Evolutionary conservation across 2,329 filamentous ascomycete genomes (phyloP), one percentile per base, ranked within the genome.

Genomic region (Colletotrichum chrysophilum): DNA sequence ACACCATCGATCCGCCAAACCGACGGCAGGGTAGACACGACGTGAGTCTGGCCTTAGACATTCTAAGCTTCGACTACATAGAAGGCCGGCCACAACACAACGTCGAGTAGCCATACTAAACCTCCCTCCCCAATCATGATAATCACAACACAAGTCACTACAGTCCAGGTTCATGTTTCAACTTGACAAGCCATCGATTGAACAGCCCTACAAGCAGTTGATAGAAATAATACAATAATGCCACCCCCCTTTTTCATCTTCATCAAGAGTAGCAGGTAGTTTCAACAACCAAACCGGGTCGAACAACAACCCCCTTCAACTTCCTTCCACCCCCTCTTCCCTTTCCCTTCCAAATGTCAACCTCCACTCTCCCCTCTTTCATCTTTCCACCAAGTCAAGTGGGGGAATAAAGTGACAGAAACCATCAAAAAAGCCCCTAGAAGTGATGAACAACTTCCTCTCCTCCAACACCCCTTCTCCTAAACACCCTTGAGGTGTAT

Each of bases 161-260:
- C 7, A 28, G 26, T 30, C 24, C 43, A 55, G 7, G 8, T 13
- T 0, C 6, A 60, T 61, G 56, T 70, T 72, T 43, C 55, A 66
- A 72, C 73, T 72, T 58, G 32, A 64, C 56, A 72, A 64, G 73
- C 73, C 62, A 43, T 75, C 24, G 43, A 72, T 75, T 72, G 30
- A 72, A 72, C 38, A 72, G 73, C 73, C 43, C 62, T 62, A 52
- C 73, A 30, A 71, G 73, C 24, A 26, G 55, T 66, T 32, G 43
- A 38, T 36, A 52, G 26, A 60, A 62, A 67, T 75, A 72, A 72
- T 72, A 72, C 73, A 75, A 58, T 64, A 56, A 48, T 18, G 55
- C 38, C 38, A 38, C 21, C 61, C 30, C 68, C 43, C 21, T 34
- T 58, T 58, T 68, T 60, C 52, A 43, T 68, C 66, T 68, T 60